These are phyloP conservation scores for Aspergillus fijiensis DNA, from an alignment of 2,329 filamentous ascomycete genomes.

Conservation along the genomic window DNA sequence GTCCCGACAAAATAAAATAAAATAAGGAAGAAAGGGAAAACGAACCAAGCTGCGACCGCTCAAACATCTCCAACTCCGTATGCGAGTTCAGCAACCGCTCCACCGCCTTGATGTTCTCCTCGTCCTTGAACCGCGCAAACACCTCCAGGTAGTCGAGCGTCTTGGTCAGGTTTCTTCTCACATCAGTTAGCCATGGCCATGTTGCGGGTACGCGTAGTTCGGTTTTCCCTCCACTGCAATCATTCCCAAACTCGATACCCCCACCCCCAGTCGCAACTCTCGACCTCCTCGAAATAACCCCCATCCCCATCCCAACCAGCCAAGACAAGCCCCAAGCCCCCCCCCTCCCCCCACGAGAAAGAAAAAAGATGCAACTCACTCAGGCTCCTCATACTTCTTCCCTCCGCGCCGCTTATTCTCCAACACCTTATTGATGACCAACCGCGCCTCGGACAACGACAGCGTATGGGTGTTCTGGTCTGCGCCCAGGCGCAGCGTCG, in stretches of 20 bases:
- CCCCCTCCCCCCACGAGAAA: not conserved
- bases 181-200: too few species aligned
- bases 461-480: constrained; percentile 90
- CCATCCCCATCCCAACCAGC: not conserved
- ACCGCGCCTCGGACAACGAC: constrained; percentile 85
- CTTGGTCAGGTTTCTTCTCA: constrained; percentile 66
- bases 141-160: constrained; percentile 91
- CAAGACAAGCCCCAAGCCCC: not conserved
- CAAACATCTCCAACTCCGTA: constrained; percentile 79
- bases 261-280: not conserved
- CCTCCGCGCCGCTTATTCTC: constrained; percentile 75
- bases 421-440: constrained; percentile 87
- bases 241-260: too few species aligned
- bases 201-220: too few species aligned
- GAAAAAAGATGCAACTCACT: constrained; percentile 54
- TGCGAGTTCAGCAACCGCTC: constrained; percentile 80
- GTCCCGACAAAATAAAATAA: not conserved
- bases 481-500: constrained; percentile 82
- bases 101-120: constrained; percentile 92
- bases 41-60: constrained; percentile 85
- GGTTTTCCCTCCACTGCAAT: too few species aligned
- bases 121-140: constrained; percentile 93
- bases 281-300: not conserved
- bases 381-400: constrained; percentile 80
- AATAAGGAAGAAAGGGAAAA: constrained; percentile 18